Conservation (phyloP, 2,329 filamentous ascomycete genomes). For the Teratosphaeria gauchensis region DNA sequence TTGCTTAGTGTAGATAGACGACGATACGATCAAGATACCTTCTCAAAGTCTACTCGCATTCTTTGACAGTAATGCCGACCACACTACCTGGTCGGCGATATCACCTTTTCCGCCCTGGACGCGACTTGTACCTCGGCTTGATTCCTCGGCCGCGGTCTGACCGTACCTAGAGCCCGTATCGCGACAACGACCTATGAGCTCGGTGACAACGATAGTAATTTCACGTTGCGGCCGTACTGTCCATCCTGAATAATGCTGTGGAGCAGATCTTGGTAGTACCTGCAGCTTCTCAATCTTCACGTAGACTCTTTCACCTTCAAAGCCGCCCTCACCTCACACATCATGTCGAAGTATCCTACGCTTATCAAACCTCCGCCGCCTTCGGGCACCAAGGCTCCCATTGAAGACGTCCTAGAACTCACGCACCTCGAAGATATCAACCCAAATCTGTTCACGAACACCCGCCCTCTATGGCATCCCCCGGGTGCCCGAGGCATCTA, state of each 20-base stretch:
- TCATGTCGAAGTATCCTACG: conserved; percentile 18
- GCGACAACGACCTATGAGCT: not conserved
- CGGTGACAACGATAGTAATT: not conserved
- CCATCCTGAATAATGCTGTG: not conserved
- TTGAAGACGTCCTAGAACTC: conserved; percentile 84
- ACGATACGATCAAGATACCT: not conserved
- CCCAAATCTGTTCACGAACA: conserved; percentile 89
- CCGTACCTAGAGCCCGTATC: not conserved
- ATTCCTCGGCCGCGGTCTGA: not conserved
- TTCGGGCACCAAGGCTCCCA: conserved; percentile 63
- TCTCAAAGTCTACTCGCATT: not conserved
- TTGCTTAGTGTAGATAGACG: not conserved
- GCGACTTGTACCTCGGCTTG: not conserved
- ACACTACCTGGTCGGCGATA: not conserved
- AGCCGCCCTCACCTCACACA: not conserved
- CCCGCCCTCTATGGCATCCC: conserved; percentile 83
- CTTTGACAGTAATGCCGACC: not conserved
- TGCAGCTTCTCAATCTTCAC: not conserved
- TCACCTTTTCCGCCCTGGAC: not conserved
- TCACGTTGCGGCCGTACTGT: not conserved
- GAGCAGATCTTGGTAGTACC: not conserved
- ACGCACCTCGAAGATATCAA: conserved; percentile 68
- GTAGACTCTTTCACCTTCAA: not conserved
- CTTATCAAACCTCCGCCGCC: conserved; percentile 66
- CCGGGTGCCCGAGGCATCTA: conserved; percentile 87